Evolutionary conservation across 495 filamentous ascomycete species (phyloP).

Genomic region (Opeltia flavorubescens): DNA sequence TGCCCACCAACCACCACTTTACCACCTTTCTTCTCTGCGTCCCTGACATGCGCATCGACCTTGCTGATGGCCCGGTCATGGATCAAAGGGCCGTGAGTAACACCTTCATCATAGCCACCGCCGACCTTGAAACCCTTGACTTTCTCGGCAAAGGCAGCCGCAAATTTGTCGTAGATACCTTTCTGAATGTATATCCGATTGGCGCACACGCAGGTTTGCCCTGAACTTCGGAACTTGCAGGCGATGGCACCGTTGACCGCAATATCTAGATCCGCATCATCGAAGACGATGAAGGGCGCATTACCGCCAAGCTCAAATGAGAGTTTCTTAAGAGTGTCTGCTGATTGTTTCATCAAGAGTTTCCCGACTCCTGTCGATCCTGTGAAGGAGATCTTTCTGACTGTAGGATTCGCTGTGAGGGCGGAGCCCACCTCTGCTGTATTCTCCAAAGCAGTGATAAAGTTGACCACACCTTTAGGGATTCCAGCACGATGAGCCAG

Average conservation of each 20-base stretch:
- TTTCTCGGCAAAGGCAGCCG: conserved; percentile 52
- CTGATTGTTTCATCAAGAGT: conserved; percentile 71
- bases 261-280: conserved; percentile 68
- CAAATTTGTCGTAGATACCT: conserved; percentile 67
- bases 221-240: conserved; percentile 75
- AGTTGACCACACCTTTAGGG: conserved; percentile 71
- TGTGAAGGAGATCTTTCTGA: conserved; percentile 83
- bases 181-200: conserved; percentile 76
- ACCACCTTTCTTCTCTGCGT: conserved; percentile 62
- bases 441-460: conserved; percentile 58
- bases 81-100: conserved; percentile 75
- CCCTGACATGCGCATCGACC: conserved; percentile 62
- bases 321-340: conserved; percentile 71
- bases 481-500: conserved; percentile 72
- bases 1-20: conserved; percentile 58
- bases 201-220: conserved; percentile 84
- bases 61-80: conserved; percentile 62
- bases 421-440: conserved; percentile 60
- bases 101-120: conserved; percentile 51
- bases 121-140: conserved; percentile 68
- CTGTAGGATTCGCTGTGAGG: conserved; percentile 52
- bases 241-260: conserved; percentile 64
- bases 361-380: conserved; percentile 79
- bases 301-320: conserved; percentile 84
- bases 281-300: conserved; percentile 86